Conservation (phyloP, 768 basidiomycete species). For the Mycena sanguinolenta region DNA sequence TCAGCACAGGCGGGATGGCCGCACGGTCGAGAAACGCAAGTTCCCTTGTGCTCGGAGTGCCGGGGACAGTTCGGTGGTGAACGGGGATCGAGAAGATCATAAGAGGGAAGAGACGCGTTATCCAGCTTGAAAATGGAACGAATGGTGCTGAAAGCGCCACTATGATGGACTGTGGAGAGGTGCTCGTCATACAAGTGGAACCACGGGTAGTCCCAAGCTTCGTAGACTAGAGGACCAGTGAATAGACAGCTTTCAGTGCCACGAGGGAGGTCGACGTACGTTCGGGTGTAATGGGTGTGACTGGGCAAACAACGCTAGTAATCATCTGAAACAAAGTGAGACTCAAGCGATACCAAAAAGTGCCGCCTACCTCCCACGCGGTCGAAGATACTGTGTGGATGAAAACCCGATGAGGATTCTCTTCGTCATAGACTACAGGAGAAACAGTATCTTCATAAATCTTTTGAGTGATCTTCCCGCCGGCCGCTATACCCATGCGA, state of each 20-base stretch:
- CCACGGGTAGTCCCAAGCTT: constrained; percentile 2
- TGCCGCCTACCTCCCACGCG: neutral
- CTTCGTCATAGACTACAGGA: constrained; percentile 6
- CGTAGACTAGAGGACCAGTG: neutral
- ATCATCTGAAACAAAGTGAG: constrained; percentile 1
- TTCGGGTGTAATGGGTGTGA: constrained; percentile 3
- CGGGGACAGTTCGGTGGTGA: constrained; percentile 3
- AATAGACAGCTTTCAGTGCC: neutral
- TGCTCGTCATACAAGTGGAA: constrained; percentile 9
- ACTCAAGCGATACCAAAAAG: neutral
- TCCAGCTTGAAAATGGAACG: neutral
- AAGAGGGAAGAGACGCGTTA: neutral
- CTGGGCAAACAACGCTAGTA: constrained; percentile 13
- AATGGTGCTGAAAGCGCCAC: neutral
- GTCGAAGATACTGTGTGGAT: constrained; percentile 14
- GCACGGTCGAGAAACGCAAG: neutral
- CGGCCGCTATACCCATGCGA: constrained; percentile 18
- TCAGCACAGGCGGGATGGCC: neutral
- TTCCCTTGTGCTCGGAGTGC: neutral
- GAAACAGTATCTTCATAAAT: neutral
- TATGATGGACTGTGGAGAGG: neutral
- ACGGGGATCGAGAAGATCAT: neutral
- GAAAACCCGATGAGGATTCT: constrained; percentile 10
- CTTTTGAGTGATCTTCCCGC: constrained; percentile 5
- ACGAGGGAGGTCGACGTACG: neutral